Base-by-base conservation (phyloP, 1,139 yeast species). In the Geotrichum macrosporum region DNA sequence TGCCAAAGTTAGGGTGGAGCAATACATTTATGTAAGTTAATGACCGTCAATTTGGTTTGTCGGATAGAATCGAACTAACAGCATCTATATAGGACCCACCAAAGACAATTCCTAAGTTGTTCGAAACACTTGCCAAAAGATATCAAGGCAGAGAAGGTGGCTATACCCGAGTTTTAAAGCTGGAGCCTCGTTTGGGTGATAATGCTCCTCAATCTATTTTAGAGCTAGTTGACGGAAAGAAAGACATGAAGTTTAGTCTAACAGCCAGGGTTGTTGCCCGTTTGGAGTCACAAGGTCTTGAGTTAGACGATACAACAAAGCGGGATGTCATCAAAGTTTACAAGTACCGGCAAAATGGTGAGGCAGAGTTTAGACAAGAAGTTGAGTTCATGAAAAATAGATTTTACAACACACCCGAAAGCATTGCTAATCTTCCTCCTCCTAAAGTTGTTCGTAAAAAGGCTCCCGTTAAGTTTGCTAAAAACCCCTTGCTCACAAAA, bases 151-250 rank as follows among this genome's bases (percentile, higher is more conserved):
- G 96, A 65, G 63, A 68, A 1, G 85, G 87, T 53, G 97, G 97
- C 1, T 92, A 82, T 69, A 88, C 97, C 12, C 77, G 98, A 55
- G 78, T 89, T 50, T 70, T 89, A 56, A 81, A 78, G 58, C 71
- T 94, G 54, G 97, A 92, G 65, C 88, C 94, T 27, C 75, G 98
- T 57, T 67, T 83, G 46, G 94, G 92, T 56, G 98, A 94, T 64
- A 84, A 82, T 55, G 96, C 97, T 0, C 92, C 94, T 19, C 92
- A 85, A 74, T 81, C 94, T 1, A 81, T 92, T 13, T 64, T 94
- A 48, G 98, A 94, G 66, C 72, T 94, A 46, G 95, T 92, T 1
- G 96, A 85, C 57, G 81, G 84, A 10, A 77, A 77, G 26, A 76
- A 79, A 56, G 95, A 87, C 61, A 75, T 85, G 71, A 79, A 82